Percentiles rank a stretch among this genome's conserved stretches.
phyloP scores from a whole-genome alignment of 306 rosid species.

The Comarum palustre region DNA sequence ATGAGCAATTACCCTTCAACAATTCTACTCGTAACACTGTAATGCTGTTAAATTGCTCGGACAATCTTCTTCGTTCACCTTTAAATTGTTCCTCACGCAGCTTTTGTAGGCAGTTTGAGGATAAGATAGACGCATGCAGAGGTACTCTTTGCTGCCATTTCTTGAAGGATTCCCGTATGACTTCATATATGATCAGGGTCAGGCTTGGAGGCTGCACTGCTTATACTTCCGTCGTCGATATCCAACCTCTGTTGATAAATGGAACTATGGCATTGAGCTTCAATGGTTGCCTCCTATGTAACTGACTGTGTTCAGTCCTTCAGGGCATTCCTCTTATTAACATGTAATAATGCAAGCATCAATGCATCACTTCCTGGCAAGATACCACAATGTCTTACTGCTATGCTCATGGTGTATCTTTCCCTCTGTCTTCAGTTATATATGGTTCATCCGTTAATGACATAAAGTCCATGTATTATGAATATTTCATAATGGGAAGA shows the following conservation, averaged over 20 bases:
- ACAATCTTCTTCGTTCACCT: constrained; percentile 55
- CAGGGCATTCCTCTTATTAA: neutral
- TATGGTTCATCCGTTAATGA: neutral
- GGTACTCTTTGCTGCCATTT: constrained; percentile 68
- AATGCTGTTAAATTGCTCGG: constrained; percentile 61
- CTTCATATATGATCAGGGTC: constrained; percentile 55
- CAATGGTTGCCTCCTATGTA: constrained; percentile 60
- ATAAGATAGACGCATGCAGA: constrained; percentile 39
- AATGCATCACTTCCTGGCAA: neutral
- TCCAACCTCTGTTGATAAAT: constrained; percentile 44
- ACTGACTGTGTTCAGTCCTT: constrained; percentile 14
- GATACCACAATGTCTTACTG: neutral
- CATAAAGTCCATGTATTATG: neutral
- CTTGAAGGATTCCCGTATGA: constrained; percentile 85
- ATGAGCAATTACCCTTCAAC: constrained; percentile 64
- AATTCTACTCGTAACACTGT: constrained; percentile 70
- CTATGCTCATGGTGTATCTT: neutral
- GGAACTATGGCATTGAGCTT: constrained; percentile 84
- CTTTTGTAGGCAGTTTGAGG: constrained; percentile 63
- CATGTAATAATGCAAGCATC: neutral
- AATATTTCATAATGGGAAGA: neutral
- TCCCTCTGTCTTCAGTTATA: neutral
- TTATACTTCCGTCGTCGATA: constrained; percentile 63
- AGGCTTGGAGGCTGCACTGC: constrained; percentile 76
- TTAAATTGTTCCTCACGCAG: constrained; percentile 67